Base-by-base conservation (phyloP, 805 yeast genomes). In the Starmerella vaccinii region DNA sequence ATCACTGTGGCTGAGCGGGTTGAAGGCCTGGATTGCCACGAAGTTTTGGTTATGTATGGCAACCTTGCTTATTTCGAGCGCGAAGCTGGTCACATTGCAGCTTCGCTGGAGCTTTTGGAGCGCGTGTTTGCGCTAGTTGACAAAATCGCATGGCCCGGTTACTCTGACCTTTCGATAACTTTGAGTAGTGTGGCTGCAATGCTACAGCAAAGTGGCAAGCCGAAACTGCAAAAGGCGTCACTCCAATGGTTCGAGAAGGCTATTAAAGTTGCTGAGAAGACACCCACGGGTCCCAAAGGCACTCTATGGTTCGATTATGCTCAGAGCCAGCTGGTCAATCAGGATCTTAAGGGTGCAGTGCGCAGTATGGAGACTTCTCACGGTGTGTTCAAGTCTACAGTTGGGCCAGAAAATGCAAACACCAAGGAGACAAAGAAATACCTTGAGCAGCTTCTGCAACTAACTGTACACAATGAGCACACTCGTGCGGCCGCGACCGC, bases 11-110 rank as follows among this genome's bases (percentile, higher is more conserved):
- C 81, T 53, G 97, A 90, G 71, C 80, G 97, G 68, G 74, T 80
- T 12, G 66, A 71, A 47, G 98, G 98, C 54, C 66, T 80, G 55
- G 97, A 90, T 63, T 77, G 92, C 13, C 77, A 76, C 60, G 90
- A 87, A 56, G 76, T 89, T 23, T 66, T 86, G 34, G 75, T 86
- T 57, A 71, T 85, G 37, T 77, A 82, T 63, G 73, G 81, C 59
- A 87, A 86, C 66, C 69, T 89, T 57, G 94, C 92, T 1, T 76
- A 73, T 61, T 74, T 76, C 61, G 96, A 89, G 65, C 69, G 78
- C 37, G 68, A 76, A 9, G 76, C 77, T 57, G 77, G 77, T 32
- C 77, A 79, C 58, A 68, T 76, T 35, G 67, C 71, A 30, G 81
- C 82, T 56, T 76, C 90, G 1, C 70, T 88, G 57, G 73, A 77